A percentile compares a stretch with the other conserved stretches of the same genome.
These are phyloP conservation scores for Talaromyces borbonicus DNA, from an alignment of 495 filamentous ascomycete genomes.

Conservation along the genomic window DNA sequence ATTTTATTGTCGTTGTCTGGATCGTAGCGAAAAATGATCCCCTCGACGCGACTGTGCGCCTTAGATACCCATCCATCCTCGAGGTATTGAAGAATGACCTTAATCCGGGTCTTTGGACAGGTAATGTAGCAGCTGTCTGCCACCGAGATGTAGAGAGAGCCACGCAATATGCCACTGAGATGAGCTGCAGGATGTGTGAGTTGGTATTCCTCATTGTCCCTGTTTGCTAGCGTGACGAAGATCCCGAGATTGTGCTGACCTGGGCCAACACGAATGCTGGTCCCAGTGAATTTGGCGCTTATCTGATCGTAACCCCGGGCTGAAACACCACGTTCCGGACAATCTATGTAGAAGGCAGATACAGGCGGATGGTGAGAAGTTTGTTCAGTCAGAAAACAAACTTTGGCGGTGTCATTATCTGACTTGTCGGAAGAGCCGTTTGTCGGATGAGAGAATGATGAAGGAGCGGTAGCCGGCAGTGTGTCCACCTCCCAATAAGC, in stretches of 20 bases:
- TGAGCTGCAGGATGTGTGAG: conserved; percentile 91
- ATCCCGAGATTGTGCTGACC: conserved; percentile 93
- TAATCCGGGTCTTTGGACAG: conserved; percentile 78
- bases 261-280: conserved; percentile 80
- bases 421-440: conserved; percentile 24
- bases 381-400: conserved; percentile 94
- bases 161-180: conserved; percentile 77
- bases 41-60: conserved; percentile 82
- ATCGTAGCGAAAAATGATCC: conserved; percentile 82
- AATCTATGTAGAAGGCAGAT: conserved; percentile 90
- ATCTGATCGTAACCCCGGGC: conserved; percentile 92
- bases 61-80: conserved; percentile 94
- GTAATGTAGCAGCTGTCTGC: conserved; percentile 79
- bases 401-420: conserved; percentile 49
- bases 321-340: conserved; percentile 79
- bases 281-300: conserved; percentile 95
- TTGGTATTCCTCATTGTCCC: conserved; percentile 84
- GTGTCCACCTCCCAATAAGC: conserved; percentile 92
- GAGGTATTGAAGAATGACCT: conserved; percentile 81
- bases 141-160: conserved; percentile 74
- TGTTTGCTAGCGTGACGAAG: conserved; percentile 74
- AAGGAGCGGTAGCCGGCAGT: conserved; percentile 37
- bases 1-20: conserved; percentile 67
- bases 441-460: conserved; percentile 28
- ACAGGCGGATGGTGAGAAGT: conserved; percentile 98